Conservation (phyloP, 371 early-diverging fungal genomes). For the Mucor piriformis region DNA sequence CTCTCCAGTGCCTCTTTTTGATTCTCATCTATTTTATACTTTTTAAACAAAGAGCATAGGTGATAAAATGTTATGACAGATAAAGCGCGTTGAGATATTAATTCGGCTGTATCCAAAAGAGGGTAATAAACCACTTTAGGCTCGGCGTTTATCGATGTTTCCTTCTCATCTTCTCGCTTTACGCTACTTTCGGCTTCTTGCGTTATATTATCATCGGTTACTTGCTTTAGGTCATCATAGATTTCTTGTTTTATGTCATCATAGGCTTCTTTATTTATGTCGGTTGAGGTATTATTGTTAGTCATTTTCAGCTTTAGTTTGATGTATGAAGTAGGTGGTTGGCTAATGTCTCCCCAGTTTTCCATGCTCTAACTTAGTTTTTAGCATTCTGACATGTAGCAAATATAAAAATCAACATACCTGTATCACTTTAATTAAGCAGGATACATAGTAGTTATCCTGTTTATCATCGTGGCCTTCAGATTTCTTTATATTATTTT, state of each 20-base stretch:
- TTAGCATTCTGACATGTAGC: not conserved
- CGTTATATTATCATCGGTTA: too few relatives aligned
- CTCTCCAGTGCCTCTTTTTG: not conserved
- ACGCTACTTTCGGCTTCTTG: too few relatives aligned
- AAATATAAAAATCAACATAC: not conserved
- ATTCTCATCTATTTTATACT: not conserved
- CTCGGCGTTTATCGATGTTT: not conserved
- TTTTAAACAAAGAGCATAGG: not conserved
- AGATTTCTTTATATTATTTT: not conserved
- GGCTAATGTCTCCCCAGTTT: slow-evolving; percentile 1
- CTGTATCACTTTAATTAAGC: slow-evolving; percentile 16
- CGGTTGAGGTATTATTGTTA: not conserved
- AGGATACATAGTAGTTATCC: slow-evolving; percentile 8
- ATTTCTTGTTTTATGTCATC: too few relatives aligned
- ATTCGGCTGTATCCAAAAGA: slow-evolving; percentile 4
- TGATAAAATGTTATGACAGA: slow-evolving; percentile 17
- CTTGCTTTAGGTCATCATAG: too few relatives aligned
- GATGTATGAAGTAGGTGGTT: slow-evolving; percentile 1
- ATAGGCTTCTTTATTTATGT: too few relatives aligned
- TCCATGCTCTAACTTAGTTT: not conserved
- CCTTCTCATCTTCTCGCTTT: not conserved
- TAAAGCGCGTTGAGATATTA: slow-evolving; percentile 14
- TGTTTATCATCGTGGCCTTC: not conserved
- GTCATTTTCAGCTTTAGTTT: not conserved
- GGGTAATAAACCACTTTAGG: slow-evolving; percentile 4